These are phyloP conservation scores for Vicia villosa DNA, from an alignment of 306 rosid genomes.

Conservation along the genomic window DNA sequence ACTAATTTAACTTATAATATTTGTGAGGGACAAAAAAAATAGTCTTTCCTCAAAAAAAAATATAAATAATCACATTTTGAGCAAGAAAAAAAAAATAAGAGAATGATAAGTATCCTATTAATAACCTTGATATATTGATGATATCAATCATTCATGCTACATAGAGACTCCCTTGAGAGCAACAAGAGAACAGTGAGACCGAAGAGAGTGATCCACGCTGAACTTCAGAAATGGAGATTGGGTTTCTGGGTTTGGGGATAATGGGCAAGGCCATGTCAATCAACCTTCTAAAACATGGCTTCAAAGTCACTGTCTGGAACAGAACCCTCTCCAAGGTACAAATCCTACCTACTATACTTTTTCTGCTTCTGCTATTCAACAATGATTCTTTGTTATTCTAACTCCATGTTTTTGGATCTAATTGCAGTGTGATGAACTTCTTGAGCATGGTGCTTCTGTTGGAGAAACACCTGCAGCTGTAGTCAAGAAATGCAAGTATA, in stretches of 20 bases:
- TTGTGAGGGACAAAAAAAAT: too few relatives aligned
- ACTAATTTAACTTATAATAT: too few relatives aligned
- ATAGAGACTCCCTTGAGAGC: background rate
- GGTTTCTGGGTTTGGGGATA: slow-evolving; percentile 85
- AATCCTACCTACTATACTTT: background rate
- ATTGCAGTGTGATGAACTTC: slow-evolving; percentile 70
- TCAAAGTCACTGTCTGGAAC: slow-evolving; percentile 87
- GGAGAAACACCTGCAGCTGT: slow-evolving; percentile 82
- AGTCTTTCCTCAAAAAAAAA: too few relatives aligned
- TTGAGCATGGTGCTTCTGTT: slow-evolving; percentile 67
- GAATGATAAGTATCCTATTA: background rate
- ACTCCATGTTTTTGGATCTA: slow-evolving; percentile 19
- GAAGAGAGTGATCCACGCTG: background rate
- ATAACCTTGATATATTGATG: background rate
- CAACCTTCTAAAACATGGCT: slow-evolving; percentile 65
- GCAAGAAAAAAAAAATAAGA: background rate
- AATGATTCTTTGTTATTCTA: background rate
- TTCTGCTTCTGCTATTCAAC: background rate
- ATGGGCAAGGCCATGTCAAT: slow-evolving; percentile 85
- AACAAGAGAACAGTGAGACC: background rate
- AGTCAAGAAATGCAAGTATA: slow-evolving; percentile 72
- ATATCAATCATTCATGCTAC: background rate
- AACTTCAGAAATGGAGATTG: slow-evolving; percentile 59
- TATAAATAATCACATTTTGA: too few relatives aligned
- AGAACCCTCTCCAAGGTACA: slow-evolving; percentile 77